Percentiles rank a stretch among this genome's conserved stretches.
Conservation (phyloP, 2,329 filamentous ascomycete genomes). For the Dactylellina parvicollis region DNA sequence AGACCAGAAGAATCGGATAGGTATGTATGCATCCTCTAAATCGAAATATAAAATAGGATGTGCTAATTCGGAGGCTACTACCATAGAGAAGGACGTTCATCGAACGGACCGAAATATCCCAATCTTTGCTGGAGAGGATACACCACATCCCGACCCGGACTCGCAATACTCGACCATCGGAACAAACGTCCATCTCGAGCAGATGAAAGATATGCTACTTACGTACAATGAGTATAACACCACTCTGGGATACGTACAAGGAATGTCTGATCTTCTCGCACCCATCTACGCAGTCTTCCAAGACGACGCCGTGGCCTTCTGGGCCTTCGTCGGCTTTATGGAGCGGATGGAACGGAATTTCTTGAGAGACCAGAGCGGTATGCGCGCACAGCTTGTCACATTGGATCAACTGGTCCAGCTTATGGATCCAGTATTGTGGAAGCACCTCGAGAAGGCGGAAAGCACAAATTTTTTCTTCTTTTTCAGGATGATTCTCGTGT, state of each 20-base stretch:
- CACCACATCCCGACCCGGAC: slow-evolving; percentile 92
- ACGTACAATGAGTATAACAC: slow-evolving; percentile 99
- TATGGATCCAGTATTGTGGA: slow-evolving; percentile 93
- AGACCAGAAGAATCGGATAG: slow-evolving; percentile 90
- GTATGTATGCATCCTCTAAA: slow-evolving; percentile 69
- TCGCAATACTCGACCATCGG: slow-evolving; percentile 92
- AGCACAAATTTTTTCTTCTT: slow-evolving; percentile 99
- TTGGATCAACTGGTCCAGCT: slow-evolving; percentile 95
- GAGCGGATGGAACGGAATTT: slow-evolving; percentile 98
- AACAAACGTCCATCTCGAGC: slow-evolving; percentile 96
- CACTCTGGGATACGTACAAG: slow-evolving; percentile 94
- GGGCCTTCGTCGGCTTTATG: slow-evolving; percentile 97
- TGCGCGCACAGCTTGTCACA: slow-evolving; percentile 88
- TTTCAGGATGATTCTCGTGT: slow-evolving; percentile 97
- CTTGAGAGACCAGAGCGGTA: slow-evolving; percentile 91
- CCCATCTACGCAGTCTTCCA: slow-evolving; percentile 97
- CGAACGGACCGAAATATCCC: slow-evolving; percentile 92
- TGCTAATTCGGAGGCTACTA: slow-evolving; percentile 14
- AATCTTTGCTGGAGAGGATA: slow-evolving; percentile 96
- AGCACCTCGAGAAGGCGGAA: slow-evolving; percentile 87
- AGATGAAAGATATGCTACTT: slow-evolving; percentile 98
- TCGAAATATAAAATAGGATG: slow-evolving; percentile 1
- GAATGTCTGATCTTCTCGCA: slow-evolving; percentile 95
- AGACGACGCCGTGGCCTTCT: slow-evolving; percentile 96
- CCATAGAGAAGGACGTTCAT: slow-evolving; percentile 94